phyloP scores from a whole-genome alignment of 257 asterid genomes.

The Phtheirospermum japonicum region DNA sequence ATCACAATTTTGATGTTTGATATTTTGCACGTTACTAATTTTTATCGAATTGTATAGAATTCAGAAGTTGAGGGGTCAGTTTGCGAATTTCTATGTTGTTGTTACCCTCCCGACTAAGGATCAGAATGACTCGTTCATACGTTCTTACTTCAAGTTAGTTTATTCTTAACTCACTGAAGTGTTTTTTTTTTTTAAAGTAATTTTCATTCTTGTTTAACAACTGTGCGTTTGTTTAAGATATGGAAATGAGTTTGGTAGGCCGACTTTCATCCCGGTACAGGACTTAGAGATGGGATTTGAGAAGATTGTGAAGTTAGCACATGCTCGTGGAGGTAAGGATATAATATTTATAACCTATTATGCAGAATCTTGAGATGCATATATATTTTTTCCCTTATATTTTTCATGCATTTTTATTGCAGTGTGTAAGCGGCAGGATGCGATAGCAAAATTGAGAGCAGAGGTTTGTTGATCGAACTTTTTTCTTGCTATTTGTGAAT shows the following conservation, averaged over 20 bases:
- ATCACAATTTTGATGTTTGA: background rate
- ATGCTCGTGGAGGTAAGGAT: slow-evolving; percentile 83
- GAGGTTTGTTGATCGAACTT: slow-evolving; percentile 51
- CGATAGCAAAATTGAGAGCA: slow-evolving; percentile 58
- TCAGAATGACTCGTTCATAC: slow-evolving; percentile 60
- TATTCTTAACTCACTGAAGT: slow-evolving; percentile 16
- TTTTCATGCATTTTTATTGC: slow-evolving; percentile 29
- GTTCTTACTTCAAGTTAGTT: slow-evolving; percentile 76
- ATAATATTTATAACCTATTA: slow-evolving; percentile 9
- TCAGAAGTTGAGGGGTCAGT: slow-evolving; percentile 72
- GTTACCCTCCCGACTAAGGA: slow-evolving; percentile 81
- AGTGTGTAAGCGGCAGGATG: slow-evolving; percentile 85
- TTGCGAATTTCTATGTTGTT: slow-evolving; percentile 80
- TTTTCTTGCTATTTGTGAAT: slow-evolving; percentile 11
- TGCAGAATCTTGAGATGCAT: slow-evolving; percentile 14
- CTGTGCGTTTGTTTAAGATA: slow-evolving; percentile 41
- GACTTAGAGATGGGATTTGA: slow-evolving; percentile 94
- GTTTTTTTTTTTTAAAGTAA: slow-evolving; percentile 13
- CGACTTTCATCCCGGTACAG: slow-evolving; percentile 77
- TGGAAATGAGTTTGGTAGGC: slow-evolving; percentile 77
- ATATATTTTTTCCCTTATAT: background rate
- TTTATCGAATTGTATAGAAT: slow-evolving; percentile 46
- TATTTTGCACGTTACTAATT: slow-evolving; percentile 1
- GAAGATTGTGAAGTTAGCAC: slow-evolving; percentile 82
- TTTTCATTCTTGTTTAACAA: slow-evolving; percentile 28